A percentile compares a stretch with the other conserved stretches of the same genome.
Evolutionary conservation across 352 stramenopile species (phyloP).

Genomic region (Globisporangium acanthophoron): DNA sequence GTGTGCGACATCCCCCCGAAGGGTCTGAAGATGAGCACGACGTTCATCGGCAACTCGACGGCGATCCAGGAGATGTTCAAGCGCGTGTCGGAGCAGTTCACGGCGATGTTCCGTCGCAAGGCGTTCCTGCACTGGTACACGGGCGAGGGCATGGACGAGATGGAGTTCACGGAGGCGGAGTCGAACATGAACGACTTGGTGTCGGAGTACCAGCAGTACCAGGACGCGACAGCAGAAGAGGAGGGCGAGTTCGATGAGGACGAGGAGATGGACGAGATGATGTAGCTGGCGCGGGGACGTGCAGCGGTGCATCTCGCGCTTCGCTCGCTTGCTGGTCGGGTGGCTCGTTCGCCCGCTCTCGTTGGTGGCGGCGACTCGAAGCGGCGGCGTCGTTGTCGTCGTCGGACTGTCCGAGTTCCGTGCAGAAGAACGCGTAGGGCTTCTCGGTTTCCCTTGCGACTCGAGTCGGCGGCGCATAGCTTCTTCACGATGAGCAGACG

Average conservation of each 20-base stretch:
- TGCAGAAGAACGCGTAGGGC: constrained; percentile 39
- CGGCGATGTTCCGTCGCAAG: constrained; percentile 99
- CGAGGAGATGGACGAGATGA: constrained; percentile 93
- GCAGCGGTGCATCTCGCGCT: constrained; percentile 1
- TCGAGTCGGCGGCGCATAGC: constrained; percentile 36
- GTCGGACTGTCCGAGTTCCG: constrained; percentile 43
- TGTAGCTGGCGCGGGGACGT: constrained; percentile 56
- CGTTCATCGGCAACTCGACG: constrained; percentile 99
- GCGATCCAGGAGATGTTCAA: constrained; percentile 99
- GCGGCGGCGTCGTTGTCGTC: constrained; percentile 24
- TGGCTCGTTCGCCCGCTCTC: constrained; percentile 23
- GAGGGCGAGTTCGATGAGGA: constrained; percentile 97
- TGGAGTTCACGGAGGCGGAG: constrained; percentile 99
- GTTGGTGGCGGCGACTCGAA: constrained; percentile 16
- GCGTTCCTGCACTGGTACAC: constrained; percentile 99
- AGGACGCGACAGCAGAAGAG: constrained; percentile 98
- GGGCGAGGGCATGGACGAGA: constrained; percentile 99
- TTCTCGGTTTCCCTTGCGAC: constrained; percentile 17
- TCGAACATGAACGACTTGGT: constrained; percentile 99
- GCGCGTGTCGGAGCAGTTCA: constrained; percentile 99
- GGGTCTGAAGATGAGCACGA: constrained; percentile 97
- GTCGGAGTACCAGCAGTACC: constrained; percentile 99
- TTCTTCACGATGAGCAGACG: constrained; percentile 64
- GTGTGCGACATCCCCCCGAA: constrained; percentile 99
- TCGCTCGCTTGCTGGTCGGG: constrained; percentile 1